Evolutionary conservation across 2,329 filamentous ascomycete species (phyloP).

Genomic region (Nigrospora osmanthi): DNA sequence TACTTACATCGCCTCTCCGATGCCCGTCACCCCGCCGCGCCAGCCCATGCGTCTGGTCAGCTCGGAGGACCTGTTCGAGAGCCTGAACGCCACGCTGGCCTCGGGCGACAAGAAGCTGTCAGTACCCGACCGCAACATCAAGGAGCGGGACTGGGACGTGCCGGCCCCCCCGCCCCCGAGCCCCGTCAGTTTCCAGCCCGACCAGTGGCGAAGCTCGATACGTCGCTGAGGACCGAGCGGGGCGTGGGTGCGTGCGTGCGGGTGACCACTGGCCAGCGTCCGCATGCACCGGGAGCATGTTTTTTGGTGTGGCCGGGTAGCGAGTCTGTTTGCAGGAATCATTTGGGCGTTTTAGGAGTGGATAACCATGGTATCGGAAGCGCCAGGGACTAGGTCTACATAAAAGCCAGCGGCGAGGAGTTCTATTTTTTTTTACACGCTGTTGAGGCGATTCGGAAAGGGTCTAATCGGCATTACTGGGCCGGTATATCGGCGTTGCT

Average conservation of each 20-base stretch:
- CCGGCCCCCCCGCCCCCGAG: slow-evolving; percentile 59
- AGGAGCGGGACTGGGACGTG: slow-evolving; percentile 53
- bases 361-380: background rate
- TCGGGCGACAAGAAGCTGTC: slow-evolving; percentile 31
- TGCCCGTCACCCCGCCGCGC: slow-evolving; percentile 38
- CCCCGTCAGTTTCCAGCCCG: slow-evolving; percentile 52
- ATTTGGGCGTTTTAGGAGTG: background rate
- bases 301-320: slow-evolving; percentile 1
- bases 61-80: slow-evolving; percentile 44
- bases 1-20: slow-evolving; percentile 34
- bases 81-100: slow-evolving; percentile 42
- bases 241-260: too few relatives aligned
- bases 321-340: background rate
- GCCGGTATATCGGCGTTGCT: too few relatives aligned
- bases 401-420: background rate
- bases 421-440: too few relatives aligned
- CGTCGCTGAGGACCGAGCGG: slow-evolving; percentile 16
- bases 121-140: slow-evolving; percentile 42
- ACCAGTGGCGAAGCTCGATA: slow-evolving; percentile 41
- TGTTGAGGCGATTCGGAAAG: too few relatives aligned
- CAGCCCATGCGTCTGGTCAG: slow-evolving; percentile 36
- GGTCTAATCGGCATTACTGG: too few relatives aligned
- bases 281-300: background rate
- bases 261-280: too few relatives aligned
- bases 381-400: background rate